Conservation (phyloP, 2,329 filamentous ascomycete species). For the Neopestalotiopsis clavispora region DNA sequence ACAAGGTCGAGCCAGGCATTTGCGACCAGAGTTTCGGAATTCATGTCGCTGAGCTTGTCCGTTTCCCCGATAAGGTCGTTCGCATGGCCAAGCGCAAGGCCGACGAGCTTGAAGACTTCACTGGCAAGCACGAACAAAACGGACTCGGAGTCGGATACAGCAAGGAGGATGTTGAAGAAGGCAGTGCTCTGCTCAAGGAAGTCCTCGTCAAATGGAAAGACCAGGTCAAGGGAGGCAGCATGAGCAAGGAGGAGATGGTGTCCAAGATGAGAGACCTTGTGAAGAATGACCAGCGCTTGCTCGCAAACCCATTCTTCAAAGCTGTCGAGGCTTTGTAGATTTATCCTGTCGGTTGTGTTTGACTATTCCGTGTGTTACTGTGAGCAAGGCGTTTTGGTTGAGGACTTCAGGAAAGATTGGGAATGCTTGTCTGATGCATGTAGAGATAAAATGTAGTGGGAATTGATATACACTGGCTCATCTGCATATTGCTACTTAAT, state of each 20-base stretch:
- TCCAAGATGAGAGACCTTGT: constrained; percentile 81
- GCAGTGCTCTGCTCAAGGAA: constrained; percentile 82
- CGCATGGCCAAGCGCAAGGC: constrained; percentile 99
- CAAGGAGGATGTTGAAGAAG: constrained; percentile 87
- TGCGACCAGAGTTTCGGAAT: constrained; percentile 99
- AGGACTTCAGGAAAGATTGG: neutral
- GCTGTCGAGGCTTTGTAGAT: constrained; percentile 59
- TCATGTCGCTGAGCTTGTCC: constrained; percentile 94
- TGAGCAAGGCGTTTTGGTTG: neutral
- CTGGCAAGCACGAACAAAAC: constrained; percentile 71
- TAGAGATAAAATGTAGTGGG: neutral
- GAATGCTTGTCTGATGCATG: neutral
- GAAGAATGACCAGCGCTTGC: constrained; percentile 67
- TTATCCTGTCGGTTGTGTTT: neutral
- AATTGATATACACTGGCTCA: neutral
- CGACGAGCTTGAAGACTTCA: constrained; percentile 96
- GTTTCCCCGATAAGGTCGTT: constrained; percentile 95
- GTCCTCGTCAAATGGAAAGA: constrained; percentile 86
- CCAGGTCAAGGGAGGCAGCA: constrained; percentile 63
- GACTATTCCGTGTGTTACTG: neutral
- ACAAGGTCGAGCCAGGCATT: constrained; percentile 94
- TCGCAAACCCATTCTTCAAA: constrained; percentile 73
- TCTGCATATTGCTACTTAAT: neutral
- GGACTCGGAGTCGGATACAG: constrained; percentile 64
- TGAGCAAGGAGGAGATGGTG: constrained; percentile 79